Conservation (phyloP, 2,329 filamentous ascomycete species). For the Penicillium verrucosum region DNA sequence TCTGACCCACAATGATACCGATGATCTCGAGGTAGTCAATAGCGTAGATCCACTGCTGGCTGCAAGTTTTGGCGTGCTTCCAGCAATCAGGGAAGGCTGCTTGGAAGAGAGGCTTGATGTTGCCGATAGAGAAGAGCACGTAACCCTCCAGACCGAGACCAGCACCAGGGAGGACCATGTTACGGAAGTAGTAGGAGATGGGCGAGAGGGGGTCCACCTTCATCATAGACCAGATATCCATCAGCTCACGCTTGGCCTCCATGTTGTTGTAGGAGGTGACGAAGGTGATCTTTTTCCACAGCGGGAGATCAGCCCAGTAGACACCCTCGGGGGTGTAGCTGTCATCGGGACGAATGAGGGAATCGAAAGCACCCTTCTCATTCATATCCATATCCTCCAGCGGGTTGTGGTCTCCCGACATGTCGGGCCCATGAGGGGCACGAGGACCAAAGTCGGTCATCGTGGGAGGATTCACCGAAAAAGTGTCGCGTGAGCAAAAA, state of each 20-base stretch:
- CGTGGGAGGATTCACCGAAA: conserved; percentile 5
- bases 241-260: conserved; percentile 67
- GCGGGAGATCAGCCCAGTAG: conserved; percentile 89
- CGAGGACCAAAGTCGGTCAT: conserved; percentile 42
- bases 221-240: conserved; percentile 69
- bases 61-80: conserved; percentile 64
- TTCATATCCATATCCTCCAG: conserved; percentile 53
- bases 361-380: conserved; percentile 67
- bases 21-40: conserved; percentile 90
- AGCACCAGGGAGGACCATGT: conserved; percentile 88
- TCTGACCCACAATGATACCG: conserved; percentile 93
- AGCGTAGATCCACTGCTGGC: conserved; percentile 73
- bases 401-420: conserved; percentile 44
- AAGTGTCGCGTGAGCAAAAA: conserved; percentile 10
- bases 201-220: conserved; percentile 84
- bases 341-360: conserved; percentile 82
- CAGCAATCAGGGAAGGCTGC: conserved; percentile 77
- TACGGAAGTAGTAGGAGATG: conserved; percentile 80
- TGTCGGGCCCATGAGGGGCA: conserved; percentile 49
- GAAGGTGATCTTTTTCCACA: conserved; percentile 68
- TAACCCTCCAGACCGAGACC: conserved; percentile 92
- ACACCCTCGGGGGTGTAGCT: conserved; percentile 75
- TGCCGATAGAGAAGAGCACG: conserved; percentile 94
- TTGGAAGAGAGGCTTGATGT: conserved; percentile 77
- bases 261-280: conserved; percentile 68